Evolutionary conservation across 345 rosid species (phyloP), one percentile per base, ranked within the genome.

Genomic region (Hirschfeldia incana): DNA sequence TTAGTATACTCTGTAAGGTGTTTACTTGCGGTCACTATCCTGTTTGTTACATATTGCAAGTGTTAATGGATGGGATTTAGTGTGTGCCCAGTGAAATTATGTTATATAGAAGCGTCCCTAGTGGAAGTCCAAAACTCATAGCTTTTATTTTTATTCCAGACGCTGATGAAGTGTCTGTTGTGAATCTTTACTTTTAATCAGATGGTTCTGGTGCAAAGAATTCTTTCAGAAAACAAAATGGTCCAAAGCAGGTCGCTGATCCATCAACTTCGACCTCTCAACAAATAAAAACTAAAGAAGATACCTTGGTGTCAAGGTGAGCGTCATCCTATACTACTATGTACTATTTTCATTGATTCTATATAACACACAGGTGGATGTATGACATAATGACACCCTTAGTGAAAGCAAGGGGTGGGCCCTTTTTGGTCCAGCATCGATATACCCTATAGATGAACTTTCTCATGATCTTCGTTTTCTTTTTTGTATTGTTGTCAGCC

Each of bases 201-300:
- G 98, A 90, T 87, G 85, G 82, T 80, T 85, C 87, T 67, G 87
- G 84, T 72, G 84, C 89, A 73, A 91, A 84, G 87, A 83, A 75
- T 75, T 85, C 83, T 75, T 88, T 83, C 78, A 91, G 81, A 84
- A 84, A 72, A 51, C 85, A 79, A 78, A 90, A 88, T 75, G 81
- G 80, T 72, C 71, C 83, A 59, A 91, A 89, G 76, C 88, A 88
- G 83, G 84, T 78, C 76, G 74, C 70, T 51, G 85, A 76, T 66
- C 83, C 84, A 58, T 86, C 87, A 12, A 73, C 82, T 33, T 83
- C 87, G 70, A 67, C 82, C 59, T 80, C 85, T 2, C 84, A 78
- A 53, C 92, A 85, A 74, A 73, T 64, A 26, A 86, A 81, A 86
- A 65, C 37, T 72, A 85, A 89, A 80, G 92, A 87, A 78, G 65